Conservation (phyloP, 768 basidiomycete genomes). For the Psilocybe cyanescens region DNA sequence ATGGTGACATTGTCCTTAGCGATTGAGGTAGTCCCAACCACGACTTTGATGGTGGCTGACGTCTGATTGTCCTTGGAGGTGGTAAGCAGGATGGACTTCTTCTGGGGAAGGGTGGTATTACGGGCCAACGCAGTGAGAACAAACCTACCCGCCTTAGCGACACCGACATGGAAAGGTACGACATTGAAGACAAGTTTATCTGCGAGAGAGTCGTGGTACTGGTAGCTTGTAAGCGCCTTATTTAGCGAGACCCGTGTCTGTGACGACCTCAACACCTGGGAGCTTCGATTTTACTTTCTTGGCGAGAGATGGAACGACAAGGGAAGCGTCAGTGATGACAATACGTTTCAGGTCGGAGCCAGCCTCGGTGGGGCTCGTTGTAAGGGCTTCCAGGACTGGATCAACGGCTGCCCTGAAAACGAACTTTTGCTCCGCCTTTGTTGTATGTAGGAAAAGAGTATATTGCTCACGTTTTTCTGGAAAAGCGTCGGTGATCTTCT, state of each 20-base stretch:
- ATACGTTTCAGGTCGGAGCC: conserved; percentile 10
- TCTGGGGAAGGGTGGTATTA: conserved; percentile 7
- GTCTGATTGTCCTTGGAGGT: conserved; percentile 12
- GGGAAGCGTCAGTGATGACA: conserved; percentile 1
- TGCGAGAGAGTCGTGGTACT: background rate
- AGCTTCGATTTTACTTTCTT: background rate
- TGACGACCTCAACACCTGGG: background rate
- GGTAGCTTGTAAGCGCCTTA: conserved; percentile 3
- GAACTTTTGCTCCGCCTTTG: conserved; percentile 2
- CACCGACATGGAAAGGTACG: conserved; percentile 10
- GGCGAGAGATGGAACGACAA: background rate
- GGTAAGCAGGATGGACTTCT: conserved; percentile 10
- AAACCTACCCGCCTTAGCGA: conserved; percentile 16
- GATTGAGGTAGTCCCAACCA: conserved; percentile 8
- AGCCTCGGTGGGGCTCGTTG: background rate
- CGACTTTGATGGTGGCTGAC: conserved; percentile 8
- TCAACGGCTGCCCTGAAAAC: conserved; percentile 12
- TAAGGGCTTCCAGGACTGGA: background rate
- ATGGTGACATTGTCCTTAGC: conserved; percentile 1
- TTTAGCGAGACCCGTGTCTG: background rate
- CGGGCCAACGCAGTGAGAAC: conserved; percentile 9
- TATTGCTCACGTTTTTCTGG: conserved; percentile 2
- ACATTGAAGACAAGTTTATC: conserved; percentile 11
- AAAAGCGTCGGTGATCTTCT: background rate
- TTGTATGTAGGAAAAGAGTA: conserved; percentile 4